Conservation (phyloP, 208 protist species). For the Trypanosoma lewisi region DNA sequence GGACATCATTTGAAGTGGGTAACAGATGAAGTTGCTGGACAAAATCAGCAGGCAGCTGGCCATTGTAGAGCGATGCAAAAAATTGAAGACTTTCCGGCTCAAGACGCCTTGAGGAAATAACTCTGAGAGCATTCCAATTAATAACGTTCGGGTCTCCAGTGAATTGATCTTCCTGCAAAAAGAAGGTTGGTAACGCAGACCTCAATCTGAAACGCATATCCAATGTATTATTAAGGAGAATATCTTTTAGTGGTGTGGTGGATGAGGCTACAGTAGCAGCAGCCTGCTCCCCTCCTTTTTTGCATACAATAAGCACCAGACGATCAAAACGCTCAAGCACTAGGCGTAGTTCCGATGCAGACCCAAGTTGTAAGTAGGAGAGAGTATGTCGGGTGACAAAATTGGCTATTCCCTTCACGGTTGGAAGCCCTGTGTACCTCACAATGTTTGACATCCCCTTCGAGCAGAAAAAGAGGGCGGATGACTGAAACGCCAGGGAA, state of each 20-base stretch:
- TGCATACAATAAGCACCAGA: conserved; percentile 22
- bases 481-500: conserved; percentile 11
- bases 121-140: conserved; percentile 7
- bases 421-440: not conserved
- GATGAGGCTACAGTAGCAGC: too few species aligned
- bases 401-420: not conserved
- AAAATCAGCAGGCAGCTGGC: not conserved
- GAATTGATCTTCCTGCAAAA: conserved; percentile 22
- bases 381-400: conserved; percentile 18
- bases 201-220: conserved; percentile 1
- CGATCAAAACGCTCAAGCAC: conserved; percentile 20
- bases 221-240: conserved; percentile 4
- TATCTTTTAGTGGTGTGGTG: conserved; percentile 12
- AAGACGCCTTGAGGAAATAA: not conserved
- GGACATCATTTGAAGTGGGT: conserved; percentile 1
- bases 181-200: conserved; percentile 21
- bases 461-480: conserved; percentile 23
- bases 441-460: not conserved
- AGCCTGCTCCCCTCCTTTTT: not conserved
- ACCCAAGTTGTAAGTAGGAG: conserved; percentile 15
- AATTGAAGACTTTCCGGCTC: conserved; percentile 11
- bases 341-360: not conserved
- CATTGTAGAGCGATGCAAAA: not conserved
- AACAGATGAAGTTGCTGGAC: conserved; percentile 2
- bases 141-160: not conserved